Evolutionary conservation across 2,329 filamentous ascomycete genomes (phyloP).

Genomic region (Coniella lustricola): DNA sequence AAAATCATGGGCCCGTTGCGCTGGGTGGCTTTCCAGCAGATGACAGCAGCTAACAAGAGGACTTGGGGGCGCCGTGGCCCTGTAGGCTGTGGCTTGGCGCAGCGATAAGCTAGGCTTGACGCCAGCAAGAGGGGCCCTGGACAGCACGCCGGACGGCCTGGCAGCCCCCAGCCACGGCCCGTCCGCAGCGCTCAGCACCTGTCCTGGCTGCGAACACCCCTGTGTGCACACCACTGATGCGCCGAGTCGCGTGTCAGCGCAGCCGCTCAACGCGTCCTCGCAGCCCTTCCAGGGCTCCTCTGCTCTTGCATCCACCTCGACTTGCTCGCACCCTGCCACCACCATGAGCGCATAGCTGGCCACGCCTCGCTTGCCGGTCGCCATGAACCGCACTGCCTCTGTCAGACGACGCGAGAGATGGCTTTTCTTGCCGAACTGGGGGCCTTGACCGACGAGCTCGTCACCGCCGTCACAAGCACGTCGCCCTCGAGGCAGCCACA

Average conservation of each 20-base stretch:
- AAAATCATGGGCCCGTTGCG: too few species aligned
- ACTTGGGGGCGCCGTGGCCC: too few species aligned
- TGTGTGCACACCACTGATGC: neutral
- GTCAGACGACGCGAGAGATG: conserved; percentile 41
- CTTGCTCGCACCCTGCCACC: neutral
- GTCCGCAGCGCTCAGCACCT: too few species aligned
- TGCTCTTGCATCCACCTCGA: neutral
- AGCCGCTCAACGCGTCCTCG: too few species aligned
- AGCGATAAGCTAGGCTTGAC: too few species aligned
- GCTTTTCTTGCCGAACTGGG: conserved; percentile 60
- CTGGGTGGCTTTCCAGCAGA: too few species aligned
- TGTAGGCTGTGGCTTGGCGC: neutral
- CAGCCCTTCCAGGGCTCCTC: too few species aligned
- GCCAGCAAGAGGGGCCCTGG: too few species aligned
- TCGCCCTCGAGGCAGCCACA: conserved; percentile 40
- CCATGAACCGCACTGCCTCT: neutral
- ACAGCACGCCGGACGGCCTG: too few species aligned
- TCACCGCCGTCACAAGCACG: conserved; percentile 55
- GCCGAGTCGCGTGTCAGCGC: neutral
- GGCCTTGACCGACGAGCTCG: conserved; percentile 62
- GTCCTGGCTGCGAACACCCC: too few species aligned
- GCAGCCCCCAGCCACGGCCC: too few species aligned
- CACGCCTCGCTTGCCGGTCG: neutral
- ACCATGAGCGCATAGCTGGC: neutral
- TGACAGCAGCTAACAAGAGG: too few species aligned